Conservation (phyloP, 1,284 basidiomycete genomes). For the Pascua guehoae region DNA sequence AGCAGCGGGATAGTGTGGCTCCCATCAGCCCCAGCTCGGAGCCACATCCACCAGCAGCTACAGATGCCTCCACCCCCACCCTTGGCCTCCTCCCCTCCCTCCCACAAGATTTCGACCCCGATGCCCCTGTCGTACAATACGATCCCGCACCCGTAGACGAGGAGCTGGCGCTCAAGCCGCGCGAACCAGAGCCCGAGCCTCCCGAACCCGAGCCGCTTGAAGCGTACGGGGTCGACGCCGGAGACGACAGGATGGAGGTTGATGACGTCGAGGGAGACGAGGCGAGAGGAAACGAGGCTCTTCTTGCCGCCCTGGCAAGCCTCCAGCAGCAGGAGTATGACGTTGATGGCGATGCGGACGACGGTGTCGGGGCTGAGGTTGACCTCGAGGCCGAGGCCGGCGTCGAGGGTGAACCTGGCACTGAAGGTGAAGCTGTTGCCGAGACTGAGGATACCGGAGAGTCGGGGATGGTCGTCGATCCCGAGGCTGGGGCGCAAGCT, state of each 20-base stretch:
- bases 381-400: background rate
- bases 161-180: constrained; percentile 9
- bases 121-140: constrained; percentile 4
- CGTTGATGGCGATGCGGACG: too few species aligned
- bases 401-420: background rate
- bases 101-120: constrained; percentile 12
- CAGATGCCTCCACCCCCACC: background rate
- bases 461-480: too few species aligned
- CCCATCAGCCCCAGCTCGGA: too few species aligned
- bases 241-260: too few species aligned
- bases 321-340: too few species aligned
- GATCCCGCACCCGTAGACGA: constrained; percentile 8
- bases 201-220: background rate
- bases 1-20: too few species aligned
- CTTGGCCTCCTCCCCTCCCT: constrained; percentile 8
- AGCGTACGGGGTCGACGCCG: background rate
- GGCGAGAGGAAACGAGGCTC: background rate
- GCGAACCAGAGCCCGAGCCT: constrained; percentile 1
- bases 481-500: background rate
- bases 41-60: background rate
- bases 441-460: background rate
- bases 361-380: background rate
- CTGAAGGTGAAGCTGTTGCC: background rate
- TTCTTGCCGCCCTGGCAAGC: too few species aligned
- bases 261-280: background rate